A percentile compares a stretch with the other conserved stretches of the same genome.
phyloP scores from a whole-genome alignment of 2,329 filamentous ascomycete species.

The Didymella keratinophila region DNA sequence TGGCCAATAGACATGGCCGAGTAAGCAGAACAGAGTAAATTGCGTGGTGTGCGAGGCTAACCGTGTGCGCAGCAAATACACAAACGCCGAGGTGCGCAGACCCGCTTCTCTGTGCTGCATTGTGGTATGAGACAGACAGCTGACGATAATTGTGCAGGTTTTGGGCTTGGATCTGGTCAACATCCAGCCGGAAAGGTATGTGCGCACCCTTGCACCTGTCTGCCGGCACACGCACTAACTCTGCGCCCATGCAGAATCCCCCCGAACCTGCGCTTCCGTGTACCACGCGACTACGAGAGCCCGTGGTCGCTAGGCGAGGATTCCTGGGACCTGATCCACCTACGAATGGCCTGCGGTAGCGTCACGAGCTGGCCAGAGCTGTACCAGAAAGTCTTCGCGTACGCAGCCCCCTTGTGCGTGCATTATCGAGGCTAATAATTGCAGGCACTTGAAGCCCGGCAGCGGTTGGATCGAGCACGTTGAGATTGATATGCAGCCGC shows the following conservation, averaged over 20 bases:
- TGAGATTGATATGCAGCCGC: slow-evolving; percentile 84
- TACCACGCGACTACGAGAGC: slow-evolving; percentile 78
- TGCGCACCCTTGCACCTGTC: slow-evolving; percentile 49
- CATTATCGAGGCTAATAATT: slow-evolving; percentile 31
- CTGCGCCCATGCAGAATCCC: slow-evolving; percentile 67
- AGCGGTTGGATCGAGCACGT: slow-evolving; percentile 83
- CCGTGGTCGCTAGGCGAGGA: slow-evolving; percentile 73
- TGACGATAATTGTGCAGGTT: slow-evolving; percentile 53
- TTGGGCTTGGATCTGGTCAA: slow-evolving; percentile 68
- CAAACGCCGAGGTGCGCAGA: slow-evolving; percentile 59
- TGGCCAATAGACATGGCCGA: slow-evolving; percentile 90
- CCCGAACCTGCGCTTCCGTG: slow-evolving; percentile 70
- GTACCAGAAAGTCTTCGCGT: slow-evolving; percentile 75
- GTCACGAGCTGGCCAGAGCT: slow-evolving; percentile 77
- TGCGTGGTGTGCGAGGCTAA: slow-evolving; percentile 38
- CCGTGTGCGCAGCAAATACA: slow-evolving; percentile 58
- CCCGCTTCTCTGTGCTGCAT: slow-evolving; percentile 16
- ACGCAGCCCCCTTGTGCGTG: slow-evolving; percentile 42
- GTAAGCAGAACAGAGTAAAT: slow-evolving; percentile 56
- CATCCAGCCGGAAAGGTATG: slow-evolving; percentile 66
- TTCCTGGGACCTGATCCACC: slow-evolving; percentile 83
- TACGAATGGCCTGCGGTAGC: slow-evolving; percentile 80
- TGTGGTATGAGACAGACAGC: slow-evolving; percentile 28
- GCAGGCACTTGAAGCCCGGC: slow-evolving; percentile 79
- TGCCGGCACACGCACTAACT: slow-evolving; percentile 43